Percentiles rank a stretch among this genome's conserved stretches.
These are phyloP conservation scores for Ophiostoma australiae DNA, from an alignment of 2,329 filamentous ascomycete species.

Conservation along the genomic window DNA sequence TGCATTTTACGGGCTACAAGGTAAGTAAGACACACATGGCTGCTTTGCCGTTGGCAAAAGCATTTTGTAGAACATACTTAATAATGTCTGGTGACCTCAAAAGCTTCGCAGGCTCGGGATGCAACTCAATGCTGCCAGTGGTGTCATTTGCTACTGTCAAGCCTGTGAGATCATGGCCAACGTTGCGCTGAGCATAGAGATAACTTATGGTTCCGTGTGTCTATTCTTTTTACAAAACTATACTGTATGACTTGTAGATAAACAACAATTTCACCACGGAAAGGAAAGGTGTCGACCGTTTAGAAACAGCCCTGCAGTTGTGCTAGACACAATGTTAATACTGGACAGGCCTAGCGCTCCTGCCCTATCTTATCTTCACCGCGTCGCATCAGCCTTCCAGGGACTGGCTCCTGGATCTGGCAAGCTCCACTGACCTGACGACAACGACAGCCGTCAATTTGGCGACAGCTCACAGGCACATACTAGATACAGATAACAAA, in stretches of 20 bases:
- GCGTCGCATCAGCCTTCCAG: constrained; percentile 8
- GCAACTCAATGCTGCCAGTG: not conserved
- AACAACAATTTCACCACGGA: too few relatives aligned
- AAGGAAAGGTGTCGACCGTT: not conserved
- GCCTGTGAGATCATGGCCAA: not conserved
- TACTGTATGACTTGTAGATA: too few relatives aligned
- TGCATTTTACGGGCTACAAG: not conserved
- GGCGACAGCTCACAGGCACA: not conserved
- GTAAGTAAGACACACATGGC: not conserved
- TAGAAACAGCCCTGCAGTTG: not conserved
- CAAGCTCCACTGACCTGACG: constrained; percentile 2
- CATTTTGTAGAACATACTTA: not conserved
- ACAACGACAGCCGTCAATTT: not conserved
- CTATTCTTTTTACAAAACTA: too few relatives aligned
- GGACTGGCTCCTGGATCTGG: constrained; percentile 7
- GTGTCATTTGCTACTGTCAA: not conserved
- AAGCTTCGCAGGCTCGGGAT: not conserved
- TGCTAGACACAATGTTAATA: not conserved
- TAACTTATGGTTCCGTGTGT: not conserved
- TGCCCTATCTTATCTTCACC: constrained; percentile 10
- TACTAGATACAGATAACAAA: not conserved
- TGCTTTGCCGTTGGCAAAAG: not conserved
- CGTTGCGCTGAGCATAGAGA: not conserved
- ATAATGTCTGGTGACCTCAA: not conserved
- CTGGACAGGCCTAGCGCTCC: not conserved